phyloP scores from a whole-genome alignment of 2,329 filamentous ascomycete species.

The Cryphonectria carpinicola region DNA sequence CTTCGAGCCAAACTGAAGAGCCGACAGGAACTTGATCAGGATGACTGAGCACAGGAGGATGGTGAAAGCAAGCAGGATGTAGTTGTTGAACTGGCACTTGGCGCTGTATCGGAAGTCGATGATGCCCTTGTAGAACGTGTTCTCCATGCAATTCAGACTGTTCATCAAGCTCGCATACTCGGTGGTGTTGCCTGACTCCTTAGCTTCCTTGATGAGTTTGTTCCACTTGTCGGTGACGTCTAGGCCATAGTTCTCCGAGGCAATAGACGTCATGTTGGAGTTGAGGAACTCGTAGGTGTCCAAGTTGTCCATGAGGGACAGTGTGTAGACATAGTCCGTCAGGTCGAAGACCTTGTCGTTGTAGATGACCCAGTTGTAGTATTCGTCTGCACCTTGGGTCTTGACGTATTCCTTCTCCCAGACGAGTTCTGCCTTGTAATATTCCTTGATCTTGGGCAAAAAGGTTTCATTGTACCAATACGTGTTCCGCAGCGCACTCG shows the following conservation, averaged over 20 bases:
- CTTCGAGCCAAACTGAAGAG: slow-evolving; percentile 92
- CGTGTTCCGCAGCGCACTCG: slow-evolving; percentile 60
- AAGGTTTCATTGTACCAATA: slow-evolving; percentile 82
- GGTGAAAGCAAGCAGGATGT: slow-evolving; percentile 85
- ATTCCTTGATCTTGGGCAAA: slow-evolving; percentile 78
- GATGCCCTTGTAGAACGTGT: slow-evolving; percentile 80
- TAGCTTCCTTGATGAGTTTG: slow-evolving; percentile 49
- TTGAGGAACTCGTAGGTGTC: slow-evolving; percentile 74
- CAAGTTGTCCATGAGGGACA: slow-evolving; percentile 59
- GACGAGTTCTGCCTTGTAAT: slow-evolving; percentile 86
- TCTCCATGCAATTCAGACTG: slow-evolving; percentile 79
- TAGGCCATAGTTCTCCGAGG: slow-evolving; percentile 75
- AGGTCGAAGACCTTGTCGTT: slow-evolving; percentile 82
- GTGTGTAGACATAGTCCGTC: slow-evolving; percentile 87
- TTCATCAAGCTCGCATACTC: slow-evolving; percentile 57
- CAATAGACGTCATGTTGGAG: slow-evolving; percentile 64
- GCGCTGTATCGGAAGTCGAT: slow-evolving; percentile 80
- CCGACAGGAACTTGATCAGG: slow-evolving; percentile 85
- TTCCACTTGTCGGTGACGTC: slow-evolving; percentile 75
- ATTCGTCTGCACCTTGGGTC: slow-evolving; percentile 66
- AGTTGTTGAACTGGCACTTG: slow-evolving; percentile 86
- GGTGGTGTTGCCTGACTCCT: slow-evolving; percentile 52
- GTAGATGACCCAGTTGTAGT: slow-evolving; percentile 80
- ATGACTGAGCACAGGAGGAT: slow-evolving; percentile 82
- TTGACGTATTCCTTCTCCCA: slow-evolving; percentile 64